Conservation (phyloP, 2,329 filamentous ascomycete species). For the Fusarium sororula region DNA sequence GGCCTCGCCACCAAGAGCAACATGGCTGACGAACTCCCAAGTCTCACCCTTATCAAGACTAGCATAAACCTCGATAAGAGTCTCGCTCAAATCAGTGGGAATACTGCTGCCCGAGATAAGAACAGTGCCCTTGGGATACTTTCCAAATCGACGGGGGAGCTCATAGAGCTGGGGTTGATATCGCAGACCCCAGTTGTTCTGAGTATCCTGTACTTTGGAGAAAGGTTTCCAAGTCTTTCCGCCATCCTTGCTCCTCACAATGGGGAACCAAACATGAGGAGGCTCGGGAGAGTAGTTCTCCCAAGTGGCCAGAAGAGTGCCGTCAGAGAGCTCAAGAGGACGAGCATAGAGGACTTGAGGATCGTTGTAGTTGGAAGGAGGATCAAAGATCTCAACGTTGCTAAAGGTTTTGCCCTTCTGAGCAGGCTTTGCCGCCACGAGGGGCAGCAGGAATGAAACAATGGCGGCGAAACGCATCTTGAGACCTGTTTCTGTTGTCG, state of each 20-base stretch:
- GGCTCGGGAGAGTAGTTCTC: conserved; percentile 67
- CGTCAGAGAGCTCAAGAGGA: conserved; percentile 54
- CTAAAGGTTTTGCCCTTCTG: conserved; percentile 30
- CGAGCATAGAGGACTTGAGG: conserved; percentile 57
- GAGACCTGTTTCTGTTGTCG: background rate
- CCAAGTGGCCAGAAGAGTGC: conserved; percentile 63
- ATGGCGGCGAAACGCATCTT: conserved; percentile 30
- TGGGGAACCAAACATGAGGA: conserved; percentile 63
- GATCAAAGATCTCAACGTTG: conserved; percentile 52
- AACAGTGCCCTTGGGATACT: conserved; percentile 69
- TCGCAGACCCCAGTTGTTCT: conserved; percentile 70
- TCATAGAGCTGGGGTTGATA: conserved; percentile 77
- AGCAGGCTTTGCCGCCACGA: conserved; percentile 22
- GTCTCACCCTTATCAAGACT: conserved; percentile 67
- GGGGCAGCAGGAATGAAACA: conserved; percentile 22
- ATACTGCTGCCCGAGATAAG: conserved; percentile 70
- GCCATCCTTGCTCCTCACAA: conserved; percentile 61
- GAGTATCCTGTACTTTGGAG: conserved; percentile 69
- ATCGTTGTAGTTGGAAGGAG: conserved; percentile 54
- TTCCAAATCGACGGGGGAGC: conserved; percentile 65
- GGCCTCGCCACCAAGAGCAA: conserved; percentile 71
- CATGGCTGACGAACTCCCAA: conserved; percentile 74
- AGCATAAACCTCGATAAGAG: conserved; percentile 76
- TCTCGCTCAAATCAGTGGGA: conserved; percentile 66
- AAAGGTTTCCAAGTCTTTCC: conserved; percentile 68